These are phyloP conservation scores for Microcos paniculata DNA, from an alignment of 345 rosid species.

Conservation along the genomic window DNA sequence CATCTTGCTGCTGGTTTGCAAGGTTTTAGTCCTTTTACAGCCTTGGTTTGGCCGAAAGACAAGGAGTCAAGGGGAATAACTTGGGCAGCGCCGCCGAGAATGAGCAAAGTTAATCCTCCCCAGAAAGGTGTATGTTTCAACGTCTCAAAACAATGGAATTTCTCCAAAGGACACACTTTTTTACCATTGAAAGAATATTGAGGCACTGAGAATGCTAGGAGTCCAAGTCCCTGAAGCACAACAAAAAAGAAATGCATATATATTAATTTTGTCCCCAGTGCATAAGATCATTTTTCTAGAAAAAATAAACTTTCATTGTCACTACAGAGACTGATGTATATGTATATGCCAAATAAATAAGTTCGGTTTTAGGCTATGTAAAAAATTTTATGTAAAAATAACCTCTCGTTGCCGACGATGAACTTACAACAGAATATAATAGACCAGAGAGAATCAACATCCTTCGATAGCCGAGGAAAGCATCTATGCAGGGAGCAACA, in stretches of 20 bases:
- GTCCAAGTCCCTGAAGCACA: neutral
- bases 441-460: neutral
- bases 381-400: neutral
- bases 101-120: neutral
- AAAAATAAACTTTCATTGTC: neutral
- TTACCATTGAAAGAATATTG: neutral
- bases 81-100: neutral
- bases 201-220: neutral
- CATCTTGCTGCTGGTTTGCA: neutral
- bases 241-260: too few species aligned
- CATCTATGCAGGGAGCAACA: neutral
- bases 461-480: neutral
- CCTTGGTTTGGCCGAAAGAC: neutral
- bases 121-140: neutral
- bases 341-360: too few species aligned
- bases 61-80: neutral
- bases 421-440: neutral
- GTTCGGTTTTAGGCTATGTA: neutral
- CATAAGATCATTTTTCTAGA: too few species aligned
- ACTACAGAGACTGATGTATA: too few species aligned
- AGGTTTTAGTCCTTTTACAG: neutral
- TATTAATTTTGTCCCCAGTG: too few species aligned
- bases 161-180: neutral
- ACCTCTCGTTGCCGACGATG: too few species aligned
- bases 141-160: neutral